A percentile compares a stretch with the other conserved stretches of the same genome.
Evolutionary conservation across 306 rosid species (phyloP).

Genomic region (Cyamopsis tetragonoloba): DNA sequence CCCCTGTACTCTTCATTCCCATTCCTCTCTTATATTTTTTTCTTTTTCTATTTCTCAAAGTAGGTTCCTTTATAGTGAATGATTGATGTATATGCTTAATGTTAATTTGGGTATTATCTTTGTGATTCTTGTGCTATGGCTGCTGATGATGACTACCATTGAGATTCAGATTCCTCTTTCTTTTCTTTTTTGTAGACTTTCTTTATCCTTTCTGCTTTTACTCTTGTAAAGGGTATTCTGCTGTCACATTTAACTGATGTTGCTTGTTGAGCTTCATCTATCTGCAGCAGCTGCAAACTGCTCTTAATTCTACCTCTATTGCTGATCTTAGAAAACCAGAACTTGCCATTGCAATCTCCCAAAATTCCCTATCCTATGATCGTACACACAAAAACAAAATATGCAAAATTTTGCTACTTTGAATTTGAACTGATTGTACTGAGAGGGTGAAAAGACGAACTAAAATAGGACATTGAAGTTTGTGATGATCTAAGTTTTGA

Average conservation of each 20-base stretch:
- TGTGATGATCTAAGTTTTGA: conserved; percentile 30
- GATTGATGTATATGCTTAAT: conserved; percentile 2
- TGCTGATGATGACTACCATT: conserved; percentile 31
- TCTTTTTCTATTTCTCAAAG: no score
- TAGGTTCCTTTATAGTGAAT: no score
- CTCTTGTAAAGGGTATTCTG: conserved; percentile 3
- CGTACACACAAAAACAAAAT: conserved; percentile 8
- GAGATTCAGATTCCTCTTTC: conserved; percentile 43
- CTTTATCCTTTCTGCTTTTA: conserved; percentile 4
- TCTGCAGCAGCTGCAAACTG: not conserved
- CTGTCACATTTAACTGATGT: not conserved
- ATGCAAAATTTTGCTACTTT: conserved; percentile 10
- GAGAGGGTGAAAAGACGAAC: conserved; percentile 26
- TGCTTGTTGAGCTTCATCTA: conserved; percentile 33
- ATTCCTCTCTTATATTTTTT: no score
- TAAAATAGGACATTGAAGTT: conserved; percentile 34
- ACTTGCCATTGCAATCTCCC: conserved; percentile 45
- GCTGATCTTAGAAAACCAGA: conserved; percentile 39
- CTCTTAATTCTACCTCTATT: conserved; percentile 26
- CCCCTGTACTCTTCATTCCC: conserved; percentile 80
- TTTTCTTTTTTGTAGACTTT: not conserved
- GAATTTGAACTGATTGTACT: conserved; percentile 23
- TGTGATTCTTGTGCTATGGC: conserved; percentile 24
- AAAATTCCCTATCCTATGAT: conserved; percentile 42
- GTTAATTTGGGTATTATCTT: conserved; percentile 26